Percentiles rank a stretch among this genome's conserved stretches.
Evolutionary conservation across 345 rosid genomes (phyloP).

Genomic region (Eucalyptus pauciflora): DNA sequence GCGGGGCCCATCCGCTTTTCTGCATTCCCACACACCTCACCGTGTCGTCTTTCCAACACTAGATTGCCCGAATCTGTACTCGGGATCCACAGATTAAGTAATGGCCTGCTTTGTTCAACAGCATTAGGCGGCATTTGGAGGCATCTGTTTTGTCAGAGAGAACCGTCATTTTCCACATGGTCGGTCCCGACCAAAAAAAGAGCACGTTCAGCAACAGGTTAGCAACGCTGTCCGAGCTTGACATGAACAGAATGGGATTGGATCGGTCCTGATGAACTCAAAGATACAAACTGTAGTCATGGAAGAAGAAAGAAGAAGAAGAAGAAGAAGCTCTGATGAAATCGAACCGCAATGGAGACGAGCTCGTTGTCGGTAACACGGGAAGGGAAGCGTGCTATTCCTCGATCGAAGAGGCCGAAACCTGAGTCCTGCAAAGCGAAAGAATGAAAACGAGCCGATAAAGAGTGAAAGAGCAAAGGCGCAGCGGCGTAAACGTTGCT

Average conservation of each 20-base stretch:
- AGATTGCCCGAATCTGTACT: not conserved
- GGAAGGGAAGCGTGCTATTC: not conserved
- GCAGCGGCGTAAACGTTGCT: not conserved
- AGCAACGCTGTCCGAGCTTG: not conserved
- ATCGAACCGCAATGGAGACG: not conserved
- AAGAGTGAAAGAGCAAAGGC: not conserved
- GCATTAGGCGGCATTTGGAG: not conserved
- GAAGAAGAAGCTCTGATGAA: not conserved
- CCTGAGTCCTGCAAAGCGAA: not conserved
- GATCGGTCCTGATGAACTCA: not conserved
- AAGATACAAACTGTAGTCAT: not conserved
- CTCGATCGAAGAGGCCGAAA: not conserved
- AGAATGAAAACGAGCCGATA: not conserved
- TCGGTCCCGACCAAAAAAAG: not conserved
- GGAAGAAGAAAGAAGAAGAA: not conserved
- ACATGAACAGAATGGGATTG: not conserved
- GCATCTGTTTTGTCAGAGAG: not conserved
- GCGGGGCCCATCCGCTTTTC: not conserved
- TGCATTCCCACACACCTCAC: not conserved
- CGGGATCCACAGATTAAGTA: not conserved
- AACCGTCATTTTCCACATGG: not conserved
- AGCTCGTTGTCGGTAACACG: not conserved
- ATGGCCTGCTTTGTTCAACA: not conserved
- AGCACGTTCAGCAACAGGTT: not conserved
- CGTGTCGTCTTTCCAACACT: not conserved